Base-by-base conservation (phyloP, 108 stramenopile species). In the Skeletonema tropicum region DNA sequence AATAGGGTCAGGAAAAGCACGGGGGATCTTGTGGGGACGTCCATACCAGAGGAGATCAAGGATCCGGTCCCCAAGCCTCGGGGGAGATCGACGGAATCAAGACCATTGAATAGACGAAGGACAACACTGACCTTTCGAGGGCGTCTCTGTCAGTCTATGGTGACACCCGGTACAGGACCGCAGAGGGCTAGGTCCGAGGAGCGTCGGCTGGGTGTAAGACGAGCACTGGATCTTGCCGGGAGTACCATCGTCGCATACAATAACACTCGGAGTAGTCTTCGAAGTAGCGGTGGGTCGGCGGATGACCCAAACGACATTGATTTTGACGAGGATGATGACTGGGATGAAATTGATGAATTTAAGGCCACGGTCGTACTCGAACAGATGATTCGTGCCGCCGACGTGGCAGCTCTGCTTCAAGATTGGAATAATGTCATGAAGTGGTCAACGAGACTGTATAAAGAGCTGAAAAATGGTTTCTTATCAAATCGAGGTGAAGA, bases 181-280 rank as follows among this genome's bases (percentile, higher is more conserved):
- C 29, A 32, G 5, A 42, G 66, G 13, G 48, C 66, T 30, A 42
- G 31, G 29, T 67, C 66, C 29, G 48, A 67, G 31, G 66, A 67
- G 46, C 70, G 70, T 23, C 71, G 68, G 0, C 71, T 94, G 10
- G 90, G 93, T 68, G 87, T 94, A 12, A 78, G 83, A 11, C 85
- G 90, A 5, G 82, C 93, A 19, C 79, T 92, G 31, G 91, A 94
- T 79, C 74, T 94, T 67, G 71, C 90, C 3, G 93, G 93, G 32
- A 80, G 87, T 35, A 73, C 81, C 25, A 86, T 94, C 38, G 79
- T 88, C 65, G 79, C 80, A 0, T 92, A 88, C 67, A 67, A n/a
- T 25, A 26, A 38, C 8, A 29, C 21, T 11, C 15, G 64, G 21
- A 61, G 21, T 11, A 26, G 38, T 35, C 2, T 15, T 64, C 0